phyloP scores from a whole-genome alignment of 2,329 filamentous ascomycete species.

The Rugonectria rugulosa region DNA sequence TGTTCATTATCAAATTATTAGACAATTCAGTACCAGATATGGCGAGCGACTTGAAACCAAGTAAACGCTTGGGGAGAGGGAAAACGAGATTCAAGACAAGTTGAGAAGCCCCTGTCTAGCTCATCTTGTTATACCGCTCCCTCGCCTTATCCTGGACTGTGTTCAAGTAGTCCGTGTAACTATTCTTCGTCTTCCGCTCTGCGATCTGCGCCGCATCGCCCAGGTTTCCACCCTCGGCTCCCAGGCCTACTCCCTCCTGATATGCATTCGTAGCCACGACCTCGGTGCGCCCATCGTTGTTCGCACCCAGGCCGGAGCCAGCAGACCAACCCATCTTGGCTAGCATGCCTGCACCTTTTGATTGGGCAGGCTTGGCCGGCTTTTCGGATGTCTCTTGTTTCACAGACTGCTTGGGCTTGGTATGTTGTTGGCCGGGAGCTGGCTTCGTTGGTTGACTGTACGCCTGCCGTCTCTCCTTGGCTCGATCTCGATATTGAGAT shows the following conservation, averaged over 20 bases:
- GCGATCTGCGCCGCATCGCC: constrained; percentile 73
- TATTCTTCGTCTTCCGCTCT: constrained; percentile 65
- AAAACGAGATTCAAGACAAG: no score
- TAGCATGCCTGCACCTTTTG: constrained; percentile 72
- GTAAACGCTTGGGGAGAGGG: no score
- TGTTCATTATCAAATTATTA: no score
- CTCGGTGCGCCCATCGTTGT: constrained; percentile 68
- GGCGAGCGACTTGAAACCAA: no score
- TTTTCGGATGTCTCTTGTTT: constrained; percentile 31
- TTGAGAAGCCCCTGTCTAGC: constrained; percentile 20
- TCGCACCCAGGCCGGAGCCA: constrained; percentile 70
- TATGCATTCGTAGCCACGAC: constrained; percentile 72
- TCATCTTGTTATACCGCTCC: constrained; percentile 68
- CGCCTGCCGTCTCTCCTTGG: constrained; percentile 69
- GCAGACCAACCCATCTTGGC: constrained; percentile 77
- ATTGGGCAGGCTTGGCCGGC: constrained; percentile 48
- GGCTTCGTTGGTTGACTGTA: constrained; percentile 69
- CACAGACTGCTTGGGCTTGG: constrained; percentile 40
- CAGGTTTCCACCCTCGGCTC: constrained; percentile 72
- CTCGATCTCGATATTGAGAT: constrained; percentile 68
- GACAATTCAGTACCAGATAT: no score
- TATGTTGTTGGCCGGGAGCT: constrained; percentile 43
- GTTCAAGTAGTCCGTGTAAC: constrained; percentile 68
- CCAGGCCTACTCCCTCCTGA: constrained; percentile 72
- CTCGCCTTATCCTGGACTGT: constrained; percentile 72